These are phyloP conservation scores for Yamadazyma friedrichii DNA, from an alignment of 1,139 yeast genomes.

Conservation along the genomic window DNA sequence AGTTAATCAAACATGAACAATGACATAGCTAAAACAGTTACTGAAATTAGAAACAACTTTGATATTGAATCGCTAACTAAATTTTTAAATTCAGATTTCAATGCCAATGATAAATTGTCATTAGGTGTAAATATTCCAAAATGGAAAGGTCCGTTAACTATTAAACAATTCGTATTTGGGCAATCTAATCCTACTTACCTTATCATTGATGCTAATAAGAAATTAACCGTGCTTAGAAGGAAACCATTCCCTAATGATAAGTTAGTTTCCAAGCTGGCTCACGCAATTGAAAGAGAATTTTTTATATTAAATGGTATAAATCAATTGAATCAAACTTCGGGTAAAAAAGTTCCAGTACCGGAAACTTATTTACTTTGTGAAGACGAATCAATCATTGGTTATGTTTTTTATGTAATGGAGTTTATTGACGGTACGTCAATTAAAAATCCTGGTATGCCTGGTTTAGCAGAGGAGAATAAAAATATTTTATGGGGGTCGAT, in stretches of 20 bases:
- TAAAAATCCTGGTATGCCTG: constrained; percentile 54
- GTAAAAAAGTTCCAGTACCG: constrained; percentile 48
- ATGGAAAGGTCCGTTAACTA: constrained; percentile 20
- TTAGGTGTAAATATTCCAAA: constrained; percentile 20
- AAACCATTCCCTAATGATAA: constrained; percentile 58
- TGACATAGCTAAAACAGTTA: constrained; percentile 18
- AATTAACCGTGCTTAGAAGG: constrained; percentile 52
- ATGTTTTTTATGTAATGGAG: constrained; percentile 61
- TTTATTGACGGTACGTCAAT: constrained; percentile 59
- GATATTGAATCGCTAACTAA: constrained; percentile 30
- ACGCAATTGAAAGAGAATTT: constrained; percentile 65
- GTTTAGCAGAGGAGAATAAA: constrained; percentile 24
- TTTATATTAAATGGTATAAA: constrained; percentile 50
- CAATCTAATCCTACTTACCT: constrained; percentile 69
- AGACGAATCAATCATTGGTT: constrained; percentile 49
- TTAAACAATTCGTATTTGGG: constrained; percentile 61
- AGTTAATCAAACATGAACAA: constrained; percentile 11
- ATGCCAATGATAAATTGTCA: constrained; percentile 13
- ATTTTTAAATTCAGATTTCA: constrained; percentile 21
- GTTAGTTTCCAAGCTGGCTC: constrained; percentile 59
- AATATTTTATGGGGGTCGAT: constrained; percentile 49
- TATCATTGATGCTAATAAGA: constrained; percentile 40
- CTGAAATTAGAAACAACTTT: constrained; percentile 37
- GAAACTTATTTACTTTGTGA: constrained; percentile 48
- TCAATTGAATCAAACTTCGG: constrained; percentile 24